Percentiles rank a stretch among this genome's conserved stretches.
Evolutionary conservation across 805 yeast species (phyloP).

Genomic region (Myxozyma melibiosi): DNA sequence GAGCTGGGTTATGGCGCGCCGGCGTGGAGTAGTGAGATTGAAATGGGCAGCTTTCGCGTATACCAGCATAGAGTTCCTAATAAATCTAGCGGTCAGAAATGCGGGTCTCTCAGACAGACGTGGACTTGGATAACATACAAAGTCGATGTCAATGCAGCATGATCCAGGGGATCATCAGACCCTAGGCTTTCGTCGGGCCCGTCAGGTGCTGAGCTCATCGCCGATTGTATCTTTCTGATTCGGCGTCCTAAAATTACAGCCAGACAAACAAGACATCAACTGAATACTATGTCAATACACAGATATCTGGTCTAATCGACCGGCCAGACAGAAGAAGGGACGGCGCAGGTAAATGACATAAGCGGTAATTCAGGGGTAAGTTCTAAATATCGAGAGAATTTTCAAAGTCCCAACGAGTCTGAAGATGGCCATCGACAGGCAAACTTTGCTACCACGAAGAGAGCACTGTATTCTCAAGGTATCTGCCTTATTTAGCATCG

Average conservation of each 20-base stretch:
- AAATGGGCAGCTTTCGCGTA: slow-evolving; percentile 22
- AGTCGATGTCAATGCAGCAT: slow-evolving; percentile 22
- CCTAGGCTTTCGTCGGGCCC: too few species aligned
- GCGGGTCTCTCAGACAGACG: background rate
- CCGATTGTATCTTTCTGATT: too few species aligned
- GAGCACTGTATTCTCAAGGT: too few species aligned
- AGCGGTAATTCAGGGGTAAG: slow-evolving; percentile 9
- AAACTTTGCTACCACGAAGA: too few species aligned
- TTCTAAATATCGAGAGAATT: too few species aligned
- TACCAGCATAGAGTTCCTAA: slow-evolving; percentile 24
- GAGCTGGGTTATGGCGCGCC: background rate
- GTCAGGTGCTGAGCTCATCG: too few species aligned
- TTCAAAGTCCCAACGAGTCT: slow-evolving; percentile 8
- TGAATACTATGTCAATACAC: too few species aligned
- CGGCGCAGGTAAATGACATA: background rate
- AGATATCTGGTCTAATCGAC: too few species aligned
- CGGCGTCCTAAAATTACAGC: too few species aligned
- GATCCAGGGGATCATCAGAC: slow-evolving; percentile 15
- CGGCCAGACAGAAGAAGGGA: too few species aligned
- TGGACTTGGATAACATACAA: slow-evolving; percentile 8
- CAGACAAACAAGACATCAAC: too few species aligned
- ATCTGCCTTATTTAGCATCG: background rate
- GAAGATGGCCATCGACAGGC: too few species aligned
- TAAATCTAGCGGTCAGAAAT: background rate
- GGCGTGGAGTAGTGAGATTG: slow-evolving; percentile 19